Evolutionary conservation across 176 grass and related monocot species (phyloP), one percentile per base, ranked within the genome.

Genomic region (Carex kokanica): DNA sequence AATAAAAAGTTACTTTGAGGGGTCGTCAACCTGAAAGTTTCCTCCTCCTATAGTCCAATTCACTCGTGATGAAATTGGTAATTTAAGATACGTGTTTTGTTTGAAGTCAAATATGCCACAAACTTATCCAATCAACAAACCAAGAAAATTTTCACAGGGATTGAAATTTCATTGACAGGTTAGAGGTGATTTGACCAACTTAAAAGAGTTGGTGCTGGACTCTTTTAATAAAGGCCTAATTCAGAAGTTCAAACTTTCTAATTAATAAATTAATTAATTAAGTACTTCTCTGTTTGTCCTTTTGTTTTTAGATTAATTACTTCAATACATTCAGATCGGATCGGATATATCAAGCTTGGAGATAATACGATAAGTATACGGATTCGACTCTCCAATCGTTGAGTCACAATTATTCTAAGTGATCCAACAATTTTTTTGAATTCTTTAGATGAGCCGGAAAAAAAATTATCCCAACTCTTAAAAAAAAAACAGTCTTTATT

Each of bases 31-130:
- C 13, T 54, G 23, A 75, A 54, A 29, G 9, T 75, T 75, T 31
- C 72, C 72, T 31, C 72, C 72, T 55, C 72, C 20, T 77, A 52
- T 52, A 77, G 49, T 55, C 25, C 8, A 77, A 29, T 31, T 53
- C 45, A 77, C 73, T 54, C 49, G 47, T 55, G 49, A 14, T 17
- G 23, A 55, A 77, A 31, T 55, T 55, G 47, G 59, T 23, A 61
- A 24, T 25, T 61, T 24, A 61, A 61, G 20, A 61, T 61, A 11
- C 59, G 21, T 77, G 49, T 10, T 52, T 74, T 43, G 64, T 67
- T 67, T 67, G 43, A 55, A 77, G 73, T 77, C 73, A 54, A 77
- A 77, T 77, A 31, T 77, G 24, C 14, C 25, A 77, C 73, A 31
- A 55, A 2, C 73, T 77, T 77, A 77, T 55, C 73, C 49, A 55